Evolutionary conservation across 2,329 filamentous ascomycete genomes (phyloP), one percentile per base, ranked within the genome.

Genomic region (Lojkania enalia): DNA sequence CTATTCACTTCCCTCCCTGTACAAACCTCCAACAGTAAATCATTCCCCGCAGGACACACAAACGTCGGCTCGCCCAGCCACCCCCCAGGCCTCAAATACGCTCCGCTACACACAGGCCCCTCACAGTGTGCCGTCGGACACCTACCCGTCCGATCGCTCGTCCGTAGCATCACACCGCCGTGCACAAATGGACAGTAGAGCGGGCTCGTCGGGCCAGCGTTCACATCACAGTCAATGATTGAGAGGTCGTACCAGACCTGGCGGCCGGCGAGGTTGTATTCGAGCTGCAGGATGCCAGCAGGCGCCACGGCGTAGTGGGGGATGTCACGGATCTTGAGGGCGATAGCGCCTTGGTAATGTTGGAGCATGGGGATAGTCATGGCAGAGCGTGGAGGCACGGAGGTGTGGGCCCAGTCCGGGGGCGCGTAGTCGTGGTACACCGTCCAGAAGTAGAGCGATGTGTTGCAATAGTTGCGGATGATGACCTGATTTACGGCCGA

Each of bases 271-370:
- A 41, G 18, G 15, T 6, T 12, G 19, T 41, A 41, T 25, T 41
- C 39, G 29, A 33, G 5, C 20, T 41, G 39, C 9, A 41, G 14
- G 25, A 41, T 33, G 18, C 39, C 39, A 4, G 27, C 25, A 5
- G 39, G 25, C 3, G 25, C 7, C 5, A 23, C 16, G 12, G 25
- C 18, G 14, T 61, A 60, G 29, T 39, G 14, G 2, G 55, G 53
- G 2, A 51, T n/a, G 29, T 62, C 58, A 19, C 60, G 52, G 12
- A 63, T 48, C 30, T 62, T 64, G 36, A 64, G 29, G 4, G 47
- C 36, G 3, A 58, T 43, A 4, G 58, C 57, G 11, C 50, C 49
- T 5, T 29, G 29, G 2, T 42, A 21, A 3, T 4, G 4, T 25
- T 51, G 44, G 2, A 25, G 3, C 55, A 63, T 55, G 12, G 12